Evolutionary conservation across 768 basidiomycete genomes (phyloP).

Genomic region (Epithele typhae): DNA sequence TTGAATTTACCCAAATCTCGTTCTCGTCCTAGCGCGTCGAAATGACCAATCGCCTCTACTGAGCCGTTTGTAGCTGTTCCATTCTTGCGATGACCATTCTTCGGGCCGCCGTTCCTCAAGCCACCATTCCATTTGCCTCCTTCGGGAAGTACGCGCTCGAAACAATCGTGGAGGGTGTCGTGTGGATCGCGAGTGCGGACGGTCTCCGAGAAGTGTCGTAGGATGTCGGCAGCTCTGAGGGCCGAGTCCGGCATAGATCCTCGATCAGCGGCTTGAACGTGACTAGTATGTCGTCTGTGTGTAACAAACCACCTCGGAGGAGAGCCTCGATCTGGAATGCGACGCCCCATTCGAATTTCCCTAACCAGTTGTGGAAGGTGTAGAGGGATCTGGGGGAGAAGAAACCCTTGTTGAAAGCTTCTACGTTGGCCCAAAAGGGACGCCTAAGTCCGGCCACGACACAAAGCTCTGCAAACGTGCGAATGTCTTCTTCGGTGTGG

Average conservation of each 20-base stretch:
- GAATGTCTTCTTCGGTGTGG: conserved; percentile 44
- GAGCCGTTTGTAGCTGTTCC: too few species aligned
- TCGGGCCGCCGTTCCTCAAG: conserved; percentile 1
- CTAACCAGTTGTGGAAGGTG: conserved; percentile 40
- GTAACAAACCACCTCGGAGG: conserved; percentile 57
- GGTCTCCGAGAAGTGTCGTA: conserved; percentile 50
- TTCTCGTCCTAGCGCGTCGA: neutral
- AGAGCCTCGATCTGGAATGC: conserved; percentile 77
- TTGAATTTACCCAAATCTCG: conserved; percentile 37
- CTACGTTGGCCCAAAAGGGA: conserved; percentile 35
- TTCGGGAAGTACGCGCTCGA: conserved; percentile 31
- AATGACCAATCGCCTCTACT: too few species aligned
- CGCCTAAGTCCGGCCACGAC: conserved; percentile 38
- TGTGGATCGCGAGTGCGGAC: conserved; percentile 42
- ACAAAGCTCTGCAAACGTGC: conserved; percentile 53
- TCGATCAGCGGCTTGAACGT: conserved; percentile 42
- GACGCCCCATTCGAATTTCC: conserved; percentile 53
- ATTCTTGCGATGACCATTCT: too few species aligned
- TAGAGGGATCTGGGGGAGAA: conserved; percentile 47
- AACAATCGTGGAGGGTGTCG: conserved; percentile 42
- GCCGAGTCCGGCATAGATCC: conserved; percentile 28
- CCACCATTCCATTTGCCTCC: conserved; percentile 2
- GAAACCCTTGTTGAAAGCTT: conserved; percentile 45
- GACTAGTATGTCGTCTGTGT: conserved; percentile 49
- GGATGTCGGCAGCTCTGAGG: conserved; percentile 39